Base-by-base conservation (phyloP, 805 yeast species). In the Candida ficus region DNA sequence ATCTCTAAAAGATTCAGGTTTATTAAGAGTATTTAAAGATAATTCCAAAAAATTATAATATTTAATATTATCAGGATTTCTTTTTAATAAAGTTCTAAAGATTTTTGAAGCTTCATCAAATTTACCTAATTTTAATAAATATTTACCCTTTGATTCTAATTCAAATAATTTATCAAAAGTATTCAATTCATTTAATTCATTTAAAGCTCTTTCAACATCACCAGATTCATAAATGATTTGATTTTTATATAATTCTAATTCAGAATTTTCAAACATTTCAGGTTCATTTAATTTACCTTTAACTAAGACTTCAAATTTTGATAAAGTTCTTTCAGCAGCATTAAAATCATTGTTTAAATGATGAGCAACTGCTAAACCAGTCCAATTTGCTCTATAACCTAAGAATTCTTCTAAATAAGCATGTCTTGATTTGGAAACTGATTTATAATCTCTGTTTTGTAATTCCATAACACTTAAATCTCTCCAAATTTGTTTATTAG, bases 381-480 rank as follows among this genome's bases (percentile, higher is more conserved):
- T 84, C 96, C 96, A 90, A 57, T 87, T 85, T 46, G 91, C 89
- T 48, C 96, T 75, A 58, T 78, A 85, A 0, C 95, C 95, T 10
- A 93, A 79, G 51, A 75, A 81, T 20, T 75, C 72, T 52, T 83
- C 85, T 61, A 93, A 71, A 53, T 78, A 80, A 29, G 71, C 69
- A 44, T 76, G 78, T 52, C 97, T 75, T 2, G 91, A 74, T 10
- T 65, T 74, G 5, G 76, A 70, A 46, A 83, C 70, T 19, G 71
- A 71, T 50, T 75, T 75, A 57, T 68, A 87, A 55, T 87, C 90
- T 45, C 96, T 78, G 47, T 72, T 68, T 54, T 93, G 98, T 22
- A 84, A 67, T 56, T 90, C 91, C 63, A 87, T 71, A 33, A 81
- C 68, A 12, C 95, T 75, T 56, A 91, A 70, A 61, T 93, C 99